A percentile compares a stretch with the other conserved stretches of the same genome.
These are phyloP conservation scores for Dacryopinax primogenitus DNA, from an alignment of 768 basidiomycete genomes.

Conservation along the genomic window DNA sequence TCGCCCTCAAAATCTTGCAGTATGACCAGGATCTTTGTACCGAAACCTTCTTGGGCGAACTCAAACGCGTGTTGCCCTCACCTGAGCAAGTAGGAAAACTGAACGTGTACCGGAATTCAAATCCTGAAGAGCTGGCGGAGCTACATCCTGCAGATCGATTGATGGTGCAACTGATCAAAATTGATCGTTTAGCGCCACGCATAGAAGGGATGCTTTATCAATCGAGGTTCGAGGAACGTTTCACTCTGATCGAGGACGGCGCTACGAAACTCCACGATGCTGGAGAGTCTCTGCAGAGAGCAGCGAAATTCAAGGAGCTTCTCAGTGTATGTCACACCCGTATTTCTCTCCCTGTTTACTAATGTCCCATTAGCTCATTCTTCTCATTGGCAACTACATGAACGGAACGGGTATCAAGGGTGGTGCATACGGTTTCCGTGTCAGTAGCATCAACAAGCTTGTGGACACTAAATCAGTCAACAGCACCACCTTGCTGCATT, in stretches of 20 bases:
- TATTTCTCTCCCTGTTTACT: not conserved
- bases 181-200: slow-evolving; percentile 72
- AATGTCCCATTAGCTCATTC: slow-evolving; percentile 48
- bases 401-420: slow-evolving; percentile 93
- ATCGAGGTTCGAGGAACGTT: slow-evolving; percentile 74
- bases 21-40: slow-evolving; percentile 82
- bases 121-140: slow-evolving; percentile 67
- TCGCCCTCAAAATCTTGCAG: slow-evolving; percentile 67
- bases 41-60: slow-evolving; percentile 75
- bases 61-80: slow-evolving; percentile 77
- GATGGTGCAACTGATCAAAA: slow-evolving; percentile 94
- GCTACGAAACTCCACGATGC: slow-evolving; percentile 72
- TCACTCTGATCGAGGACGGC: slow-evolving; percentile 73
- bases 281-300: slow-evolving; percentile 61
- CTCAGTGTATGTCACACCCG: slow-evolving; percentile 48
- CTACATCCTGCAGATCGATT: slow-evolving; percentile 92
- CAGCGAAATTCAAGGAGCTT: slow-evolving; percentile 80
- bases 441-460: slow-evolving; percentile 97
- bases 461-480: slow-evolving; percentile 96
- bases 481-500: slow-evolving; percentile 88
- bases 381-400: slow-evolving; percentile 95
- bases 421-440: slow-evolving; percentile 91
- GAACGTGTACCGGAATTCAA: slow-evolving; percentile 78
- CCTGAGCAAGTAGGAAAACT: slow-evolving; percentile 88
- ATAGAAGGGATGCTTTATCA: slow-evolving; percentile 95